phyloP scores from a whole-genome alignment of 1,284 basidiomycete genomes.

The Ustilago loliicola region DNA sequence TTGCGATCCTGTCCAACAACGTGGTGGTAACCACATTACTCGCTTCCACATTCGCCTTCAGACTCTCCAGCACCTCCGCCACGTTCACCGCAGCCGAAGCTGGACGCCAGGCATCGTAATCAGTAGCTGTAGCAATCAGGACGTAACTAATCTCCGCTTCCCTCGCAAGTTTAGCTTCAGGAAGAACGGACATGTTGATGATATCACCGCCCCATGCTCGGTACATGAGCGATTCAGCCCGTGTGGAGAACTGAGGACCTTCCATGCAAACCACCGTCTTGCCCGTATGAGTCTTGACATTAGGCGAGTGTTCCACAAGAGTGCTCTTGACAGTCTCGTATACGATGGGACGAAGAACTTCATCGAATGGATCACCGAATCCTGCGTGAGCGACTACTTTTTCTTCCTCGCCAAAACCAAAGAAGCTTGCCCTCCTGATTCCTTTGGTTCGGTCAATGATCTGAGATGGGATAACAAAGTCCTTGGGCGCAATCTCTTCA shows the following conservation, averaged over 20 bases:
- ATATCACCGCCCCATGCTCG: conserved; percentile 81
- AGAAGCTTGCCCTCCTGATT: conserved; percentile 86
- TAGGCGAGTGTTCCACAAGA: conserved; percentile 29
- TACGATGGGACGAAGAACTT: conserved; percentile 55
- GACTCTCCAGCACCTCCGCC: conserved; percentile 87
- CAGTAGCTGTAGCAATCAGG: conserved; percentile 69
- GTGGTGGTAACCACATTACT: conserved; percentile 79
- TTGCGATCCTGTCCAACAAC: conserved; percentile 83
- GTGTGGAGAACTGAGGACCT: conserved; percentile 90
- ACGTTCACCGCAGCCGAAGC: conserved; percentile 86
- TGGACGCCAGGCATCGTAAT: conserved; percentile 75
- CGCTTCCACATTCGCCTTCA: conserved; percentile 85
- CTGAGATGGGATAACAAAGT: conserved; percentile 89
- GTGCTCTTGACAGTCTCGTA: conserved; percentile 48
- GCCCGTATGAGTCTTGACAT: conserved; percentile 75
- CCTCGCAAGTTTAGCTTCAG: conserved; percentile 93
- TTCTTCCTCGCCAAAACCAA: conserved; percentile 77
- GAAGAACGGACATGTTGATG: conserved; percentile 85
- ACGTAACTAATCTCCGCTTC: conserved; percentile 84
- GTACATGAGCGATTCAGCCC: conserved; percentile 96
- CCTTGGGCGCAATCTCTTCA: conserved; percentile 83
- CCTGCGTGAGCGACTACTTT: conserved; percentile 89
- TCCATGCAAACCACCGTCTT: conserved; percentile 97
- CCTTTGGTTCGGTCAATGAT: conserved; percentile 98
- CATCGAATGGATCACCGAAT: conserved; percentile 81